Conservation (phyloP, 768 basidiomycete species). For the Boletus bicolor region DNA sequence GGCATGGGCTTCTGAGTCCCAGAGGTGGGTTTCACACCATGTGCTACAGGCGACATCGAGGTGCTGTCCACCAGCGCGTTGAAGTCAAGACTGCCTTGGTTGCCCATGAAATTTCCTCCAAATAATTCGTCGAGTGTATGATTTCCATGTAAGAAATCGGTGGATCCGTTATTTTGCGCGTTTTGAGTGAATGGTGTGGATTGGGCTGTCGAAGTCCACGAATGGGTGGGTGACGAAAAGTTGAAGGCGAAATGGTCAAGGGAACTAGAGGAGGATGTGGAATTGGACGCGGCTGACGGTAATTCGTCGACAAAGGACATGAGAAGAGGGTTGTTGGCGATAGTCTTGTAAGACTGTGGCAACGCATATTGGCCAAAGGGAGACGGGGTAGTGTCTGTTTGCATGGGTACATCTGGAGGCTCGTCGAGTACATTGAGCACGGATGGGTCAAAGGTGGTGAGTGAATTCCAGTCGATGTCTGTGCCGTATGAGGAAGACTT, state of each 20-base stretch:
- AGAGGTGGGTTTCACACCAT: constrained; percentile 27
- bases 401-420: constrained; percentile 54
- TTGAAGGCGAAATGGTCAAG: constrained; percentile 45
- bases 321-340: constrained; percentile 81
- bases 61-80: constrained; percentile 32
- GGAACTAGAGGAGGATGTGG: constrained; percentile 17
- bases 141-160: constrained; percentile 26
- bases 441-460: constrained; percentile 70
- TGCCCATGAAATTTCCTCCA: constrained; percentile 36
- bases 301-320: constrained; percentile 73
- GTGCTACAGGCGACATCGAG: constrained; percentile 45
- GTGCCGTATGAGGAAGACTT: constrained; percentile 19
- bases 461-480: constrained; percentile 59
- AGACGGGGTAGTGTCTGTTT: constrained; percentile 49
- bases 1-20: constrained; percentile 16
- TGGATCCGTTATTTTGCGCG: background rate
- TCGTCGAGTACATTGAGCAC: constrained; percentile 66
- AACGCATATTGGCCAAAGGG: constrained; percentile 49
- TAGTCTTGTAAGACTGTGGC: constrained; percentile 61
- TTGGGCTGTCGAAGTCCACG: constrained; percentile 22
- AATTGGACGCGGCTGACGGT: constrained; percentile 22
- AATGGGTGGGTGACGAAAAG: constrained; percentile 36
- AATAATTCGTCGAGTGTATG: constrained; percentile 45
- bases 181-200: constrained; percentile 18
- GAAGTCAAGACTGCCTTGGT: constrained; percentile 35